Evolutionary conservation across 345 rosid genomes (phyloP), one percentile per base, ranked within the genome.

Genomic region (Anacardium occidentale): DNA sequence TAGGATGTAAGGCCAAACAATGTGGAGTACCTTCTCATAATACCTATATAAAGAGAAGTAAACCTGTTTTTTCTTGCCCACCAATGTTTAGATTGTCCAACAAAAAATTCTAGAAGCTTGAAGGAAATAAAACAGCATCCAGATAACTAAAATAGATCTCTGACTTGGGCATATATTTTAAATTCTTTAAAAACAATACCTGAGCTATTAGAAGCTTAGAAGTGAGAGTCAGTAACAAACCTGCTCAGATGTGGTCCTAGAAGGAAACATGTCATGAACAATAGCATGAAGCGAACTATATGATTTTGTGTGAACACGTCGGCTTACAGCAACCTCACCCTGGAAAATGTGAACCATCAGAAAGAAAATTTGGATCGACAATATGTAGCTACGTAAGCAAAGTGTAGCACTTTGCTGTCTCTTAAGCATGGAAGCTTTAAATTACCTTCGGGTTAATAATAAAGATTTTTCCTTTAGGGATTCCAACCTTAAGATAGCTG

Each of bases 401-500:
- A 52, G 67, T 42, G 12, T 5, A 32, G 70, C 18, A 20, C 26
- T 55, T 37, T 13, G 11, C 53, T 15, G 37, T 68, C 37, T 53
- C 26, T 56, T 32, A 70, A 60, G 70, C 37, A 62, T 52, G 45
- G 66, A 13, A 40, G n/a, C 40, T 21, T 34, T 68, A 45, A 72
- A 66, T 55, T 81, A 92, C 99, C 99, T 89, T 92, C 56, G 99
- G 96, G 85, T 95, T 95, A 62, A 95, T 95, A 62, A 75, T 95
- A 83, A 95, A 92, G 75, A 95, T 90, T 73, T 95, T 95, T 68
- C 99, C 99, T 44, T 78, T 91, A 0, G 99, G 99, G 72, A 95
- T 95, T 66, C 99, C 99, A 18, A 95, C 98, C 82, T 91, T 93
- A 52, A 91, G 92, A 79, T 95, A 95, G 87, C 99, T 95, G 76